These are phyloP conservation scores for Coccomyxa sp. DNA, from an alignment of 139 green algal genomes.

Conservation along the genomic window DNA sequence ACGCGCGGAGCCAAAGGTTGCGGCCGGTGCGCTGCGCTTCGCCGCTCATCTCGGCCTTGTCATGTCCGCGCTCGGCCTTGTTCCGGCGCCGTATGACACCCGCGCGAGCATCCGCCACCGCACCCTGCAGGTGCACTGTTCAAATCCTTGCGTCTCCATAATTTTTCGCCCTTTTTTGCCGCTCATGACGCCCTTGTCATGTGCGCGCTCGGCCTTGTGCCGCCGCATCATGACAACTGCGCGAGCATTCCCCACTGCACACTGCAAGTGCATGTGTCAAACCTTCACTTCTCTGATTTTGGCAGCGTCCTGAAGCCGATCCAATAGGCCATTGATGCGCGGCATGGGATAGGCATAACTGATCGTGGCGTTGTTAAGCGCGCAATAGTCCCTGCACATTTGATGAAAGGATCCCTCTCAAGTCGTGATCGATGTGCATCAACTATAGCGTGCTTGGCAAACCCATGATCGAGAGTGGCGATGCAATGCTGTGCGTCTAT, in stretches of 20 bases:
- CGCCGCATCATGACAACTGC: slow-evolving; percentile 5
- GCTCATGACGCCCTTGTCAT: slow-evolving; percentile 59
- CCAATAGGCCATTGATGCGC: too few species aligned
- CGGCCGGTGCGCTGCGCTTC: slow-evolving; percentile 43
- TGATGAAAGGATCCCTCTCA: too few species aligned
- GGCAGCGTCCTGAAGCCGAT: not conserved
- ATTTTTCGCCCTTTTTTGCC: not conserved
- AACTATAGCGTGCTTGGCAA: too few species aligned
- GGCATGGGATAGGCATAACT: too few species aligned
- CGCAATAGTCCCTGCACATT: too few species aligned
- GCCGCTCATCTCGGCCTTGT: slow-evolving; percentile 56
- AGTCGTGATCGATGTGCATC: too few species aligned
- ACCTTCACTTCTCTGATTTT: not conserved
- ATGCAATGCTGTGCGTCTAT: too few species aligned
- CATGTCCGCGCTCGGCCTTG: slow-evolving; percentile 47
- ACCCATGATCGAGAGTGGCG: too few species aligned
- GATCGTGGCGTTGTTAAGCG: too few species aligned
- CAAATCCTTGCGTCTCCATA: not conserved
- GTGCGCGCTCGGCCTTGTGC: slow-evolving; percentile 43
- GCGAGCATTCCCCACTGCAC: not conserved
- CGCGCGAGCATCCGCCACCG: not conserved
- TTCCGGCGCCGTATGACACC: slow-evolving; percentile 12
- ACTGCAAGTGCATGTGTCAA: not conserved
- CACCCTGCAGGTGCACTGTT: not conserved
- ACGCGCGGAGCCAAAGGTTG: not conserved